These are phyloP conservation scores for Clausena lansium DNA, from an alignment of 345 rosid species.

Conservation along the genomic window DNA sequence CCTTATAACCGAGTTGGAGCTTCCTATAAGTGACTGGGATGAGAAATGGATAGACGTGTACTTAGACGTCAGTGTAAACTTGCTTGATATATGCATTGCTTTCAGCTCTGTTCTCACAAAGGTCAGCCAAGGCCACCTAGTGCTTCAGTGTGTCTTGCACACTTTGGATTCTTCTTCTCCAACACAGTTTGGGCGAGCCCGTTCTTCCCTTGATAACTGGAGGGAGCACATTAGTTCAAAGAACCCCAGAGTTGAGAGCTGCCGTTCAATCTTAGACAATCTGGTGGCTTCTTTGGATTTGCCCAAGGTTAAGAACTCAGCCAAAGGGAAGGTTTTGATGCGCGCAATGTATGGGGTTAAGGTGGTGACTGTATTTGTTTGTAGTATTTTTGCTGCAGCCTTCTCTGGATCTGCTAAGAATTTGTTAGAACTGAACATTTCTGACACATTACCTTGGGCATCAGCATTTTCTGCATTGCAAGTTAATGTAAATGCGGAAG, in stretches of 20 bases:
- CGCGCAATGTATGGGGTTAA: slow-evolving; percentile 84
- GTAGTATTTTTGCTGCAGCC: slow-evolving; percentile 69
- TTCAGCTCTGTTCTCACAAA: slow-evolving; percentile 78
- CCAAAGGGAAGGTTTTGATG: slow-evolving; percentile 89
- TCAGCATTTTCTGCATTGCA: slow-evolving; percentile 56
- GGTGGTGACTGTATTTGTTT: slow-evolving; percentile 70
- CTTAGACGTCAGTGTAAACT: slow-evolving; percentile 78
- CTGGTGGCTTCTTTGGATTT: slow-evolving; percentile 53
- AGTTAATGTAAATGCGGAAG: slow-evolving; percentile 45
- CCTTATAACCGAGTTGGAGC: slow-evolving; percentile 71
- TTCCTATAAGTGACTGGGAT: slow-evolving; percentile 85
- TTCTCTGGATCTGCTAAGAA: slow-evolving; percentile 64
- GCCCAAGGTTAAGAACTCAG: slow-evolving; percentile 87
- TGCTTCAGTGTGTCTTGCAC: slow-evolving; percentile 66
- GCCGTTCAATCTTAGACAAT: slow-evolving; percentile 50
- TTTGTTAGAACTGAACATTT: slow-evolving; percentile 50
- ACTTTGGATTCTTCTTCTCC: slow-evolving; percentile 54
- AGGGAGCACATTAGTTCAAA: slow-evolving; percentile 56
- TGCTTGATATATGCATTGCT: slow-evolving; percentile 76
- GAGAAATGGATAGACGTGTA: slow-evolving; percentile 91
- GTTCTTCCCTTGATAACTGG: slow-evolving; percentile 77
- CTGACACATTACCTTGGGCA: slow-evolving; percentile 55
- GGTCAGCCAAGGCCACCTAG: slow-evolving; percentile 76
- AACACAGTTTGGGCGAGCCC: slow-evolving; percentile 44
- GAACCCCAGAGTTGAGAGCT: slow-evolving; percentile 63